Evolutionary conservation across 2,329 filamentous ascomycete genomes (phyloP).

Genomic region (Diaporthe velutina): DNA sequence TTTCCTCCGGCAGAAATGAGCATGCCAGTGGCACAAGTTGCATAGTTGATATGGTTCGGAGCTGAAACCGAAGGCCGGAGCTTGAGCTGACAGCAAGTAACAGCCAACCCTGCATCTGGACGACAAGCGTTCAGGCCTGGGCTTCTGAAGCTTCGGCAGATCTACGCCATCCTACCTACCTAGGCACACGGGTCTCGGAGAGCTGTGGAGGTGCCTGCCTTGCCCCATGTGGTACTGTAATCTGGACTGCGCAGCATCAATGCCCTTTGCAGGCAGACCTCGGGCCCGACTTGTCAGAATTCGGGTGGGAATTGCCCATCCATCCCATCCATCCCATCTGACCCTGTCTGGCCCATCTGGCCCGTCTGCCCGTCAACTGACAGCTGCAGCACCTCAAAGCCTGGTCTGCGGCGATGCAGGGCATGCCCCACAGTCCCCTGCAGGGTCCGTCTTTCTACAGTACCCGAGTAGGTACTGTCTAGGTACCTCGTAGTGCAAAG

Average conservation of each 20-base stretch:
- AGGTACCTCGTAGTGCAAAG: not conserved
- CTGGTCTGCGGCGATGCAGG: not conserved
- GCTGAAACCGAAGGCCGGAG: slow-evolving; percentile 12
- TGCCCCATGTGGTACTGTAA: not conserved
- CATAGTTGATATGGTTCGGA: not conserved
- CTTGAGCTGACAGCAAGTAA: slow-evolving; percentile 10
- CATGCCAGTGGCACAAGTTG: not conserved
- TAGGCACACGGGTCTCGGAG: not conserved
- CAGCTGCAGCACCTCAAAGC: not conserved
- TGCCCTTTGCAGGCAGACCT: not conserved
- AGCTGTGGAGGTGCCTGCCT: not conserved
- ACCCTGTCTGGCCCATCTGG: not conserved
- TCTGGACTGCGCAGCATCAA: not conserved
- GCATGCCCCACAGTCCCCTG: not conserved
- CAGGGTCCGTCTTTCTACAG: not conserved
- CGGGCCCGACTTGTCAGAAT: not conserved
- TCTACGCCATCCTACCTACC: not conserved
- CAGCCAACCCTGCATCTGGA: not conserved
- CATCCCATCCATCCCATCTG: slow-evolving; percentile 2
- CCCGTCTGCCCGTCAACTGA: not conserved
- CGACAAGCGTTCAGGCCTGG: not conserved
- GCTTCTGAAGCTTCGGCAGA: not conserved
- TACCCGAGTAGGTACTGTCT: too few species aligned
- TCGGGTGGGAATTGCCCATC: not conserved
- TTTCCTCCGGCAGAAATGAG: not conserved